Evolutionary conservation across 768 basidiomycete genomes (phyloP), one percentile per base, ranked within the genome.

Genomic region (Glaciozyma antarctica): DNA sequence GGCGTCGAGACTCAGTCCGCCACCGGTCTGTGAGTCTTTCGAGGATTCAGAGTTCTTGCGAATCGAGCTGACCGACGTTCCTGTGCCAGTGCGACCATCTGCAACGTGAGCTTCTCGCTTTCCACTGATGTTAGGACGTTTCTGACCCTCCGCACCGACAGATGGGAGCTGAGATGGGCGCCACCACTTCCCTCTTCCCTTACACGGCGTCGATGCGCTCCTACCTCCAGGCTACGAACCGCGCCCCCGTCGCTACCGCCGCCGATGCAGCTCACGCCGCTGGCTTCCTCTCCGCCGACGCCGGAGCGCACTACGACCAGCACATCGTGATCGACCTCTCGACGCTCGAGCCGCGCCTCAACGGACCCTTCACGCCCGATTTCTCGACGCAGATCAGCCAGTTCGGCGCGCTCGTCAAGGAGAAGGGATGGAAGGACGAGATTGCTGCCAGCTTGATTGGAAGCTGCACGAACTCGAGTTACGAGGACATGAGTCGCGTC

Each of bases 81-180:
- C 47, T 28, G 28, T 41, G 13, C 34, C 17, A 79, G 95, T 61
- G 95, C 94, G 2, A 98, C 95, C 2, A 88, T 99, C 62, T 88
- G 90, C 52, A 98, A 99, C 77, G 58, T 49, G 44, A 45, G 57
- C 44, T 3, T 38, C 38, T 19, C 5, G 34, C 24, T 15, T 7
- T 26, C n/a, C 28, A 15, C 19, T 28, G 10, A 19, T 28, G 4
- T 1, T 4, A 22, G 13, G 12, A 0, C 3, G 2, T 22, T n/a
- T 24, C 45, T 59, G 47, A 59, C 58, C 47, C 7, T 59, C 17
- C 2, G 4, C 7, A 9, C 47, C 32, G 32, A n/a, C 58, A 59
- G 58, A 99, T 98, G 95, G 95, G 95, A 58, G 95, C 95, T 17
- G 95, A 99, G 80, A 93, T 98, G n/a, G 95, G 95, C 47, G 95